Conservation (phyloP, 2,329 filamentous ascomycete species). For the Hymenoscyphus fraxineus region DNA sequence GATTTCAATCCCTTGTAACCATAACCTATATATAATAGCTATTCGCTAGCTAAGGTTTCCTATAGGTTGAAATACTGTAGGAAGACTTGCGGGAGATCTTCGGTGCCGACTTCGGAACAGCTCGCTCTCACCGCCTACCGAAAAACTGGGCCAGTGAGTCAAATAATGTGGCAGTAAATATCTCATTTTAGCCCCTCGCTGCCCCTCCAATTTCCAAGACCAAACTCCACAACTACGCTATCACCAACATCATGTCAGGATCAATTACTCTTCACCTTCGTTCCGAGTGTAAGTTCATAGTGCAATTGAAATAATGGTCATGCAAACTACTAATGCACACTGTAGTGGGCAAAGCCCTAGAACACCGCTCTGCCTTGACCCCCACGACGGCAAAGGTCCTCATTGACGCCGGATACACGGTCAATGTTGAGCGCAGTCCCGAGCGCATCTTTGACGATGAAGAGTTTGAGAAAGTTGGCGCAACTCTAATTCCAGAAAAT, state of each 20-base stretch:
- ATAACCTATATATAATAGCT: too few relatives aligned
- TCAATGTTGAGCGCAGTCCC: slow-evolving; percentile 65
- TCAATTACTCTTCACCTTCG: slow-evolving; percentile 37
- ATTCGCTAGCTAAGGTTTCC: too few relatives aligned
- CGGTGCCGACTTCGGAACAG: background rate
- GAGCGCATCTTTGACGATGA: slow-evolving; percentile 61
- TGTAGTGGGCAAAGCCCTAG: slow-evolving; percentile 39
- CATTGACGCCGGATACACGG: slow-evolving; percentile 64
- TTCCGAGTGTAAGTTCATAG: slow-evolving; percentile 37
- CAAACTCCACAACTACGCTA: background rate
- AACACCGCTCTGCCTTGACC: slow-evolving; percentile 40
- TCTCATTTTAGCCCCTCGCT: background rate
- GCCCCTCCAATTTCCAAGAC: background rate
- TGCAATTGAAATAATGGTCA: slow-evolving; percentile 16
- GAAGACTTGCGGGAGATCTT: background rate
- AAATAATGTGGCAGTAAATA: background rate
- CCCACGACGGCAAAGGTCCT: slow-evolving; percentile 52
- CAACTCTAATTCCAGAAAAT: slow-evolving; percentile 61
- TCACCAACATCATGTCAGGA: slow-evolving; percentile 31
- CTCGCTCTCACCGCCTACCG: background rate
- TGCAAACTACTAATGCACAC: slow-evolving; percentile 28
- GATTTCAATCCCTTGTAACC: too few relatives aligned
- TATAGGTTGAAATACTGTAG: too few relatives aligned
- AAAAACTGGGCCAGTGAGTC: background rate
- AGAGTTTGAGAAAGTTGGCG: slow-evolving; percentile 61